Conservation (phyloP, 2,329 filamentous ascomycete species). For the Whalleya microplaca region DNA sequence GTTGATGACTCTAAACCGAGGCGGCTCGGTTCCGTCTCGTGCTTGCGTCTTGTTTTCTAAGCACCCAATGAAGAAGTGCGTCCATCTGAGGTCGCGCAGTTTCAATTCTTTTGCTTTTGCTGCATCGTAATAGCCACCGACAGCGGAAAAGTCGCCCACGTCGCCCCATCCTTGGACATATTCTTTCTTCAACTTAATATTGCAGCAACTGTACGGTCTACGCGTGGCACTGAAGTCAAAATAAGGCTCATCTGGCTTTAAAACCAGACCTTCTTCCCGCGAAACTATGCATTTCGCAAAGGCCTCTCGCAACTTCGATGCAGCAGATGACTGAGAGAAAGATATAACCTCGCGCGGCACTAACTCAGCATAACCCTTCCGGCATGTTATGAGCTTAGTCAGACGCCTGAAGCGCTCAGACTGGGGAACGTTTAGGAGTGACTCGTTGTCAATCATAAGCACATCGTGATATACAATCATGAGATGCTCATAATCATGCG, state of each 20-base stretch:
- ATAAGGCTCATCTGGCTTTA: slow-evolving; percentile 82
- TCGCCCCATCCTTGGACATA: slow-evolving; percentile 81
- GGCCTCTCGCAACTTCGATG: slow-evolving; percentile 58
- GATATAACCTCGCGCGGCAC: slow-evolving; percentile 70
- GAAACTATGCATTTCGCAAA: slow-evolving; percentile 70
- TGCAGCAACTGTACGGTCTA: slow-evolving; percentile 50
- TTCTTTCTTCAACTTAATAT: slow-evolving; percentile 88
- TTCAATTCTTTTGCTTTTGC: slow-evolving; percentile 60
- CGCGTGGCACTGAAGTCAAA: slow-evolving; percentile 56
- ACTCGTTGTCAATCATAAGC: slow-evolving; percentile 57
- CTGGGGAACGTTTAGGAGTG: slow-evolving; percentile 55
- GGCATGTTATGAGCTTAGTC: slow-evolving; percentile 52
- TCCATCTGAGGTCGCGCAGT: slow-evolving; percentile 67
- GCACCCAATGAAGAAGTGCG: slow-evolving; percentile 80
- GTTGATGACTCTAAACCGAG: slow-evolving; percentile 70
- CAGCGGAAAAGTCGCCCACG: slow-evolving; percentile 78
- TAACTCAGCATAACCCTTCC: slow-evolving; percentile 67
- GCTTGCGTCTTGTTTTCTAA: slow-evolving; percentile 69
- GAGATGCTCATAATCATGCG: slow-evolving; percentile 55
- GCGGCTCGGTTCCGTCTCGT: slow-evolving; percentile 51
- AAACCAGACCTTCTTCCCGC: slow-evolving; percentile 76
- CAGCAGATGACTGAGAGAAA: slow-evolving; percentile 58
- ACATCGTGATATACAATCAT: slow-evolving; percentile 67
- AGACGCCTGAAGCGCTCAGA: slow-evolving; percentile 65
- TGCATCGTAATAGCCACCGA: slow-evolving; percentile 75